Conservation (phyloP, 352 stramenopile genomes). For the Phytophthora sp. region DNA sequence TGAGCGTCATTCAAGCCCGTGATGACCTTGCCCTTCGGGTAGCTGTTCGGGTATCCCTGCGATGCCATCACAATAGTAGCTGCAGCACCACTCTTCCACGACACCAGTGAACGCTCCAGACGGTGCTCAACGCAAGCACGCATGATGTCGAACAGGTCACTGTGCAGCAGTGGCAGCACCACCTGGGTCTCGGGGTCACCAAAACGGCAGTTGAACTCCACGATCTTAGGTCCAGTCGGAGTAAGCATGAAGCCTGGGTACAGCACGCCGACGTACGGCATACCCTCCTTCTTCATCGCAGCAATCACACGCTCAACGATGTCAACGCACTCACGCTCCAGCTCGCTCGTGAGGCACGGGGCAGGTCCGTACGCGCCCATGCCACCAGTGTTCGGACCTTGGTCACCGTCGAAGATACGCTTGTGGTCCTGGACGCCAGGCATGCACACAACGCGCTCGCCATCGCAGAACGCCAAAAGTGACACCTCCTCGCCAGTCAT, state of each 20-base stretch:
- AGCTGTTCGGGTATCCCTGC: constrained; percentile 97
- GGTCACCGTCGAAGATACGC: constrained; percentile 96
- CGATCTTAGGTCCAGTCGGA: constrained; percentile 91
- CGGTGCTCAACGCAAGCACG: constrained; percentile 94
- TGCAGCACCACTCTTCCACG: constrained; percentile 90
- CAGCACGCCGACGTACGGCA: constrained; percentile 98
- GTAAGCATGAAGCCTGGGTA: constrained; percentile 99
- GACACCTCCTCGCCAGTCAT: constrained; percentile 98
- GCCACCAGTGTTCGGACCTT: constrained; percentile 98
- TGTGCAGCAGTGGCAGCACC: constrained; percentile 97
- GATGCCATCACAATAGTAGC: constrained; percentile 97
- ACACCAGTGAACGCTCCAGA: constrained; percentile 88
- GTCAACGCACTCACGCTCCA: constrained; percentile 93
- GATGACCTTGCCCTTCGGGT: constrained; percentile 98
- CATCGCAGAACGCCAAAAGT: constrained; percentile 98
- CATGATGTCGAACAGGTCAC: constrained; percentile 98
- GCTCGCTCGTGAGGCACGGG: constrained; percentile 93
- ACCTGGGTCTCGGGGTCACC: constrained; percentile 99
- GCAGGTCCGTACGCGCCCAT: constrained; percentile 99
- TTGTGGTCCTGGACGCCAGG: constrained; percentile 99
- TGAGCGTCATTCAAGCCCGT: constrained; percentile 90
- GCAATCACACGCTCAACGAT: constrained; percentile 82
- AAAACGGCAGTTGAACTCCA: constrained; percentile 99
- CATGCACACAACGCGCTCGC: constrained; percentile 95
- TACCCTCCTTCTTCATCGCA: constrained; percentile 93